These are phyloP conservation scores for Suhomyces kunorum DNA, from an alignment of 1,139 yeast genomes.

Conservation along the genomic window DNA sequence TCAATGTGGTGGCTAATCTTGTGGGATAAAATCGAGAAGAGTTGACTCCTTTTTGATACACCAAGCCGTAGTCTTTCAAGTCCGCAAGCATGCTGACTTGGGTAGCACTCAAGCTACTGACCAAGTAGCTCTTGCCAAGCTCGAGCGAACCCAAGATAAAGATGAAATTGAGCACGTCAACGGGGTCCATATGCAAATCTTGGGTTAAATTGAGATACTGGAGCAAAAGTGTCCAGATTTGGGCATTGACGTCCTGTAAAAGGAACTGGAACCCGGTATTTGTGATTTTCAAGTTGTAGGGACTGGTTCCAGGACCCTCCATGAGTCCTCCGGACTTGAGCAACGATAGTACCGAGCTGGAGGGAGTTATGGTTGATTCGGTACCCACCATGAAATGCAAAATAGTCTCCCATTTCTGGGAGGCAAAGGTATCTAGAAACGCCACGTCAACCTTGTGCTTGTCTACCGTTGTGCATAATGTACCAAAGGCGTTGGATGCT, in stretches of 20 bases:
- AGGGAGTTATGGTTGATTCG: constrained; percentile 63
- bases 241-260: constrained; percentile 89
- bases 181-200: constrained; percentile 88
- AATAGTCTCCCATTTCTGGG: constrained; percentile 90
- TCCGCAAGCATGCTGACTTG: constrained; percentile 88
- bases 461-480: constrained; percentile 34
- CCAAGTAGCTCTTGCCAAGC: constrained; percentile 81
- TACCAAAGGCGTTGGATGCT: constrained; percentile 48
- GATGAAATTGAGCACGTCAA: constrained; percentile 89
- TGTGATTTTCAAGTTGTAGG: constrained; percentile 66
- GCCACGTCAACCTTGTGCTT: constrained; percentile 56
- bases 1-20: constrained; percentile 82
- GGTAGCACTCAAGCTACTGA: constrained; percentile 70
- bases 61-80: constrained; percentile 86
- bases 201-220: constrained; percentile 88
- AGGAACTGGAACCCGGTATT: constrained; percentile 92
- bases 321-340: constrained; percentile 79
- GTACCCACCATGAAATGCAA: constrained; percentile 98
- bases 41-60: constrained; percentile 68
- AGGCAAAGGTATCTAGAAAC: constrained; percentile 78
- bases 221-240: constrained; percentile 86
- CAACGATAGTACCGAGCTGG: constrained; percentile 64
- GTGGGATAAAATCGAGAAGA: constrained; percentile 84
- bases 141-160: constrained; percentile 93
- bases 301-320: constrained; percentile 52